Evolutionary conservation across 306 rosid species (phyloP).

Genomic region (Cicer yamashitae): DNA sequence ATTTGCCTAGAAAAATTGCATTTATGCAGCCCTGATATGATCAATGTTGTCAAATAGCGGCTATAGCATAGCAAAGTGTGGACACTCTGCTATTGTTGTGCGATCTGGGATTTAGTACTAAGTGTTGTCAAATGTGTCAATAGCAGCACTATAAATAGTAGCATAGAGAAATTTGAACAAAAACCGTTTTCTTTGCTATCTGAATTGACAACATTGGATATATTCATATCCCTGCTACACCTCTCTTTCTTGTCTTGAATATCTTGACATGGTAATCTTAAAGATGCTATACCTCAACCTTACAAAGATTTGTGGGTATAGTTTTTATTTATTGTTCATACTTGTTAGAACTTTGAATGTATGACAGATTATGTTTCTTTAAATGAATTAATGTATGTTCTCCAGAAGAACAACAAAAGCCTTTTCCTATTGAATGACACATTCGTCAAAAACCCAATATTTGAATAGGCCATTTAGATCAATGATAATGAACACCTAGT

Average conservation of each 20-base stretch:
- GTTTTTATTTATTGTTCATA: constrained; percentile 13
- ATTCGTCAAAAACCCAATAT: constrained; percentile 17
- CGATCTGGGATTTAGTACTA: too few relatives aligned
- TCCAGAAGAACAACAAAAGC: not conserved
- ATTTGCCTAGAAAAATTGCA: not conserved
- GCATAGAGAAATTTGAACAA: too few relatives aligned
- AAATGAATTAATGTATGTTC: constrained; percentile 10
- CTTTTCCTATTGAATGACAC: not conserved
- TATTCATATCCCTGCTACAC: not conserved
- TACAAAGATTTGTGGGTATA: constrained; percentile 9
- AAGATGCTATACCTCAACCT: constrained; percentile 5
- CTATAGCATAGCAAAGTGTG: too few relatives aligned
- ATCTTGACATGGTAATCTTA: constrained; percentile 29
- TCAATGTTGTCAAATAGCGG: too few relatives aligned
- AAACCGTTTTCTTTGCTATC: too few relatives aligned
- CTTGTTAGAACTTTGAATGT: constrained; percentile 27
- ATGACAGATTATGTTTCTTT: constrained; percentile 30
- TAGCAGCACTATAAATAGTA: too few relatives aligned
- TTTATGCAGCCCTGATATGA: not conserved
- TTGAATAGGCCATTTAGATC: constrained; percentile 14
- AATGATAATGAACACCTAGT: not conserved
- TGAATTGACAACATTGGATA: too few relatives aligned
- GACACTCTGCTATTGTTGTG: too few relatives aligned
- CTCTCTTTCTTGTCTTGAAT: not conserved
- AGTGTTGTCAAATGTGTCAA: too few relatives aligned